Percentiles rank a stretch among this genome's conserved stretches.
Conservation (phyloP, 2,329 filamentous ascomycete genomes). For the Colletotrichum gigasporum region DNA sequence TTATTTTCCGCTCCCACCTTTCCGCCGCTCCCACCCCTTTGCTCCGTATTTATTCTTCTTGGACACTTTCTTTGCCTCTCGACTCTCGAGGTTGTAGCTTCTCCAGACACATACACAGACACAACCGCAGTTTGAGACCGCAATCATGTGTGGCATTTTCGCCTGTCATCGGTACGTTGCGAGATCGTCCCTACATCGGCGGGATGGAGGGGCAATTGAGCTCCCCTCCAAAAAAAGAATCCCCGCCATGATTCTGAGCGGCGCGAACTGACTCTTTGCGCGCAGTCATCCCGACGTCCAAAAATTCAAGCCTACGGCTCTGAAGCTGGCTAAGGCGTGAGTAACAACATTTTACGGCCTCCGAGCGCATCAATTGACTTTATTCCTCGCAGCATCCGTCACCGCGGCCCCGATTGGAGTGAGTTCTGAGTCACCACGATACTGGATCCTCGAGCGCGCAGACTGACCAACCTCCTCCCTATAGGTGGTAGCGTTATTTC, state of each 20-base stretch:
- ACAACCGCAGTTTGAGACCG: slow-evolving; percentile 37
- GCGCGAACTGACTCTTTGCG: slow-evolving; percentile 34
- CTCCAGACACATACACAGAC: slow-evolving; percentile 8
- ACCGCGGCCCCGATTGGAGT: slow-evolving; percentile 99
- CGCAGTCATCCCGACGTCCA: slow-evolving; percentile 88
- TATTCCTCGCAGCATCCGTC: slow-evolving; percentile 75
- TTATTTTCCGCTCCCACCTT: slow-evolving; percentile 17
- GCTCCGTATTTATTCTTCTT: slow-evolving; percentile 29
- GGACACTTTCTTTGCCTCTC: slow-evolving; percentile 19
- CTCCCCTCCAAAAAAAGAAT: slow-evolving; percentile 38
- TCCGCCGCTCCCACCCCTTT: slow-evolving; percentile 14
- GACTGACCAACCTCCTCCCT: slow-evolving; percentile 39
- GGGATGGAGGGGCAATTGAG: slow-evolving; percentile 47
- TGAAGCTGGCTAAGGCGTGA: slow-evolving; percentile 94
- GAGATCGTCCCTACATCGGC: slow-evolving; percentile 28
- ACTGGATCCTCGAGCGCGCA: slow-evolving; percentile 24
- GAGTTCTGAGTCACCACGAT: slow-evolving; percentile 55
- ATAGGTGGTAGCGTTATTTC: slow-evolving; percentile 87
- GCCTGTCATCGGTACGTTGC: slow-evolving; percentile 84
- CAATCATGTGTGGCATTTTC: slow-evolving; percentile 95
- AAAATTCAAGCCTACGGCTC: slow-evolving; percentile 94
- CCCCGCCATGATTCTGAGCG: slow-evolving; percentile 41
- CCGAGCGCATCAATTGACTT: slow-evolving; percentile 48
- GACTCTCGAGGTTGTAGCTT: slow-evolving; percentile 3
- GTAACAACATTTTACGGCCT: slow-evolving; percentile 46